phyloP scores from a whole-genome alignment of 495 filamentous ascomycete genomes.

The Trichoderma erinaceum region DNA sequence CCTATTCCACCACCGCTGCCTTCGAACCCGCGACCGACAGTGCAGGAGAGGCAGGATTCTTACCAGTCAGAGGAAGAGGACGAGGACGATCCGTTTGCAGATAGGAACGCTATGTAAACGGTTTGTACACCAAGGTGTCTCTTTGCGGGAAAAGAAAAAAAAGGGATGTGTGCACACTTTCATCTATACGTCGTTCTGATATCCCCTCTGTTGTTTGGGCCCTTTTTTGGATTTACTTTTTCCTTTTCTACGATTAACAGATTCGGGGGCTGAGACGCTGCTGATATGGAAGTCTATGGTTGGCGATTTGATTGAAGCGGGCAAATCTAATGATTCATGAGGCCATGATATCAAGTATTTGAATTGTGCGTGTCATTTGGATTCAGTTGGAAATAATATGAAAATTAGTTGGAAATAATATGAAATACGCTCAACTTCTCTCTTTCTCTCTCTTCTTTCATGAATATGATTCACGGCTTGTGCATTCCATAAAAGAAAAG shows the following conservation, averaged over 20 bases:
- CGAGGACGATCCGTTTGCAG: slow-evolving; percentile 72
- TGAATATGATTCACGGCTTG: too few relatives aligned
- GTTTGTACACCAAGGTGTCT: too few relatives aligned
- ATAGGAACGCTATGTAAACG: slow-evolving; percentile 63
- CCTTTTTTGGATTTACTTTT: not conserved
- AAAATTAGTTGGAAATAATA: not conserved
- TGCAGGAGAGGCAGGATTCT: not conserved
- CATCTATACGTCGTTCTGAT: too few relatives aligned
- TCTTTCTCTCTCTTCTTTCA: too few relatives aligned
- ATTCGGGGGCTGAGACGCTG: not conserved
- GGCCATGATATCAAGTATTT: not conserved
- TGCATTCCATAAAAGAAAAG: too few relatives aligned
- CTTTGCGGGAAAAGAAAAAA: not conserved
- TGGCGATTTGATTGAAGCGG: not conserved
- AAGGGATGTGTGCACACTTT: too few relatives aligned
- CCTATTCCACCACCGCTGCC: slow-evolving; percentile 17
- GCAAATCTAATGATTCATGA: slow-evolving; percentile 5
- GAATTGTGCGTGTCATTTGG: not conserved
- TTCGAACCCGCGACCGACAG: slow-evolving; percentile 29
- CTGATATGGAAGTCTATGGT: not conserved
- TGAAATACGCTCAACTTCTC: too few relatives aligned
- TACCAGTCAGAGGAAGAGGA: slow-evolving; percentile 43
- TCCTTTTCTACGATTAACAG: not conserved
- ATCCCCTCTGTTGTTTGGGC: too few relatives aligned
- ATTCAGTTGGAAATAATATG: not conserved